Percentiles rank a stretch among this genome's conserved stretches.
These are phyloP conservation scores for Gymnopus androsaceus DNA, from an alignment of 1,284 basidiomycete genomes.

Conservation along the genomic window DNA sequence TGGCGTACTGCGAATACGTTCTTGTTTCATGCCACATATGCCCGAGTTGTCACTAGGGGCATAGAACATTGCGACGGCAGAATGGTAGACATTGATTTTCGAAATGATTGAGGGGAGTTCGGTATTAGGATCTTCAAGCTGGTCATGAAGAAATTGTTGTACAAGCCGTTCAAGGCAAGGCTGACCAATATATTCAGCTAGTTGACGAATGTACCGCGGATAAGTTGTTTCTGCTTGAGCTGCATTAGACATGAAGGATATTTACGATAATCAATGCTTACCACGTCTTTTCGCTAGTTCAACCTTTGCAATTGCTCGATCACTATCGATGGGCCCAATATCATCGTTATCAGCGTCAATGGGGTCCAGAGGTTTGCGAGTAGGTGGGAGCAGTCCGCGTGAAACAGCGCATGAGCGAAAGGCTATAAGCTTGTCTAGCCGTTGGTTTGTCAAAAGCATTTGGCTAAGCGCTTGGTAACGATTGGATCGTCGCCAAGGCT, in stretches of 20 bases:
- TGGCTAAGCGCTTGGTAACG: slow-evolving; percentile 23
- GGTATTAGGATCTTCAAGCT: slow-evolving; percentile 11
- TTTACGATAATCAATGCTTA: not conserved
- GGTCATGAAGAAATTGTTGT: slow-evolving; percentile 19
- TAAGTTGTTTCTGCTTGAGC: not conserved
- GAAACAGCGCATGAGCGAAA: slow-evolving; percentile 9
- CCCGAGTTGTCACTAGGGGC: slow-evolving; percentile 34
- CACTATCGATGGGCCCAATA: slow-evolving; percentile 3
- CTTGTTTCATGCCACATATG: slow-evolving; percentile 28
- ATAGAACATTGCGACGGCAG: slow-evolving; percentile 28
- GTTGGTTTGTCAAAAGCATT: slow-evolving; percentile 27
- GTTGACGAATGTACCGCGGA: not conserved
- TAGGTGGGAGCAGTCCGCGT: not conserved
- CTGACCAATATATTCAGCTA: slow-evolving; percentile 12
- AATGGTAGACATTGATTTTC: slow-evolving; percentile 24
- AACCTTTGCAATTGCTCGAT: slow-evolving; percentile 1
- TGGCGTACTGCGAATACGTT: slow-evolving; percentile 28
- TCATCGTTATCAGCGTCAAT: slow-evolving; percentile 10
- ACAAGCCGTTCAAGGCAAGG: slow-evolving; percentile 9
- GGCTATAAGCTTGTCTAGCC: slow-evolving; percentile 25
- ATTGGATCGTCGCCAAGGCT: slow-evolving; percentile 28
- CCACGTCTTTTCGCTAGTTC: slow-evolving; percentile 3
- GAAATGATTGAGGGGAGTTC: slow-evolving; percentile 14
- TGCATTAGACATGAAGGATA: not conserved
- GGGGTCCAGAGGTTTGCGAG: not conserved